Evolutionary conservation across 495 filamentous ascomycete species (phyloP), one percentile per base, ranked within the genome.

Genomic region (Trichoderma virens): DNA sequence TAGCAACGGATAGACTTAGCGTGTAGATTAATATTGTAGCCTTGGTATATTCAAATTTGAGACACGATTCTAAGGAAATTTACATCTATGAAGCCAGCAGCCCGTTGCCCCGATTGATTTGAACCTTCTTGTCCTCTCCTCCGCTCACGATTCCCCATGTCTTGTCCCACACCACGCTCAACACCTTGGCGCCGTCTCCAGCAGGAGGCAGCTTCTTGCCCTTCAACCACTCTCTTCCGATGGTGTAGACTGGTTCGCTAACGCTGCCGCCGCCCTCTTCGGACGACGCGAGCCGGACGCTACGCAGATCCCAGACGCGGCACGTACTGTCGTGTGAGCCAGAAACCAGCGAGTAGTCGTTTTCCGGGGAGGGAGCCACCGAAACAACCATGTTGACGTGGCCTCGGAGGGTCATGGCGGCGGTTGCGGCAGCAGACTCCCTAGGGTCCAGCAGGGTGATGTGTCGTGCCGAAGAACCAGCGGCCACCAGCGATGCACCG

Each of bases 371-470:
- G 7, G 84, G 76, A 18, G 87, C 84, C 27, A 98, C 74, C 31
- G 80, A 79, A 18, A 87, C 84, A 7, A 96, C 90, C 62, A 87
- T 87, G 77, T 97, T 97, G 43, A 84, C 85, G 75, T 98, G 94
- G 0, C 94, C 94, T 30, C 91, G 82, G 30, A 98, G 84, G 16
- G 92, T 97, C 85, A 96, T 89, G 23, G 90, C 89, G 11, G 87
- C 82, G 20, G 93, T 86, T 2, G 84, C 83, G 1, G 86, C 82
- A 5, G 91, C 87, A 20, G 84, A 86, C 5, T 82, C 85, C 60
- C 94, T 86, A 3, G 93, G 93, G 73, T 98, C 94, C 64, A 96
- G 86, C 16, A 98, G 82, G 0, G 89, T 92, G 72, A 98, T 90
- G 75, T 93, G 87, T 16, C 92, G 84, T n/a, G 90, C 90, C 9